phyloP scores from a whole-genome alignment of 169 alveolate species.

The Plasmodium falciparum region DNA sequence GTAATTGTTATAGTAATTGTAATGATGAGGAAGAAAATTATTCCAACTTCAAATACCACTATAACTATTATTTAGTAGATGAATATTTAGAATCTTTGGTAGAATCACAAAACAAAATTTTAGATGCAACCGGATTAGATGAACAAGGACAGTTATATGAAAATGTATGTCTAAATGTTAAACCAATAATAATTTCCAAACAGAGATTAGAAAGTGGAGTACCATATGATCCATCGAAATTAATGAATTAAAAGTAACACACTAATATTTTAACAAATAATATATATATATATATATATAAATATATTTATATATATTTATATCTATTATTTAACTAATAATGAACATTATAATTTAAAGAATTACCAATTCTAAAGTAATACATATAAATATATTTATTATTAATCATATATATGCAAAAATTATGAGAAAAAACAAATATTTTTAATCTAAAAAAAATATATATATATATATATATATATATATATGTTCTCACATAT shows the following conservation, averaged over 20 bases:
- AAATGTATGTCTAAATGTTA: slow-evolving; percentile 63
- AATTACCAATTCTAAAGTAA: no score
- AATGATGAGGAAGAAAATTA: slow-evolving; percentile 33
- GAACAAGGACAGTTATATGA: slow-evolving; percentile 73
- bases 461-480: no score
- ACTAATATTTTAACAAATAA: no score
- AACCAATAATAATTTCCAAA: slow-evolving; percentile 53
- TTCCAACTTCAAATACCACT: slow-evolving; percentile 67
- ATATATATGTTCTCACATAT: no score
- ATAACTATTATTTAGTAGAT: slow-evolving; percentile 74
- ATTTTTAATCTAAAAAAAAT: no score
- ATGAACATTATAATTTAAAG: no score
- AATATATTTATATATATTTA: no score
- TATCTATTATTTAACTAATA: no score
- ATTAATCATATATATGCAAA: no score
- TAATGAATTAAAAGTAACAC: slow-evolving; percentile 11
- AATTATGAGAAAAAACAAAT: no score
- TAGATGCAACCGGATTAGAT: slow-evolving; percentile 71
- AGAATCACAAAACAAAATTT: slow-evolving; percentile 51
- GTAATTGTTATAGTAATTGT: slow-evolving; percentile 10
- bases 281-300: no score
- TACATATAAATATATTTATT: no score
- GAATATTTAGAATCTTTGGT: slow-evolving; percentile 62
- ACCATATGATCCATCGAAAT: slow-evolving; percentile 58
- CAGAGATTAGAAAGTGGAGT: slow-evolving; percentile 68